A percentile compares a stretch with the other conserved stretches of the same genome.
Evolutionary conservation across 163 green algal species (phyloP).

Genomic region (Prototheca wickerhamii): DNA sequence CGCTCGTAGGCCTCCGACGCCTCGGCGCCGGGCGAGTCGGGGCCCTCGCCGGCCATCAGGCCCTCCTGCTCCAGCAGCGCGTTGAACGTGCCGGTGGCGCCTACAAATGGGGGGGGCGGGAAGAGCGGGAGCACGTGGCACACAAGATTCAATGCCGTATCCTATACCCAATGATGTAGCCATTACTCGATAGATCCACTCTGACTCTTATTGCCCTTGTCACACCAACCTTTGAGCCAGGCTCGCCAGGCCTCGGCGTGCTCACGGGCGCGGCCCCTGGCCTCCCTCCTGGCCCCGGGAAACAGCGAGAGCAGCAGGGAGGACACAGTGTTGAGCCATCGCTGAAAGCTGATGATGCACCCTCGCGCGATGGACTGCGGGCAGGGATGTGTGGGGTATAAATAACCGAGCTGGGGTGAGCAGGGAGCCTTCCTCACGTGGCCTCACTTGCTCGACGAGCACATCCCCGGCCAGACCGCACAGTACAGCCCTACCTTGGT

Average conservation of each 20-base stretch:
- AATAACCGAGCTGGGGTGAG: too few species aligned
- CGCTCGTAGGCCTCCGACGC: background rate
- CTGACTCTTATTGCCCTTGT: background rate
- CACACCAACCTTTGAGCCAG: constrained; percentile 2
- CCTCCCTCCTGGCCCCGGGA: background rate
- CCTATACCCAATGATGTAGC: background rate
- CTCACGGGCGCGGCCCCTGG: background rate
- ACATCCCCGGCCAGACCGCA: too few species aligned
- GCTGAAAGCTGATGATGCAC: background rate
- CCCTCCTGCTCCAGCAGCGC: constrained; percentile 34
- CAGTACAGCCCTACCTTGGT: too few species aligned
- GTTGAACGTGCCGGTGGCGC: constrained; percentile 39
- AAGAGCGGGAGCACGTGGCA: background rate
- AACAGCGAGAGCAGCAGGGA: background rate
- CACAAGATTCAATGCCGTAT: background rate
- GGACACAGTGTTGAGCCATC: constrained; percentile 1
- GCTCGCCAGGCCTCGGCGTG: constrained; percentile 1
- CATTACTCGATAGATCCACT: too few species aligned
- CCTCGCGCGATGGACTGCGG: background rate
- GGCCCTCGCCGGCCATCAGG: background rate
- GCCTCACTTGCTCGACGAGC: too few species aligned
- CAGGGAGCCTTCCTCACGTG: too few species aligned
- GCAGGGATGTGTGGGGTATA: background rate
- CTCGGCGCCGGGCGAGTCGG: background rate
- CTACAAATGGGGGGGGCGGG: background rate